Evolutionary conservation across 768 basidiomycete genomes (phyloP), one percentile per base, ranked within the genome.

Genomic region (Suillus paluster): DNA sequence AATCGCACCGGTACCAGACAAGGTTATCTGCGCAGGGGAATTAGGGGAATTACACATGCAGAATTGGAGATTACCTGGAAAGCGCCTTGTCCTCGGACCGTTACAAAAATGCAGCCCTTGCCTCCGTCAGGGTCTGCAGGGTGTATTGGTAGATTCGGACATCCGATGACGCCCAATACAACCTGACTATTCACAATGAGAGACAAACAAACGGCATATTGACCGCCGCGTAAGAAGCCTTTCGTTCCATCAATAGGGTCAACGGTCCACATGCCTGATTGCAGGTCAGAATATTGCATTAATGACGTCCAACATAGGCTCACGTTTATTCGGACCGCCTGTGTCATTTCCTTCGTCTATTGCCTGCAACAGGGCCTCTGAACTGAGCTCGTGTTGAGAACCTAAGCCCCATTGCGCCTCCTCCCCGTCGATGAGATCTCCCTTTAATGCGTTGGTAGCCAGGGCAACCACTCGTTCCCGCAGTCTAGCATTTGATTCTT

Each of bases 211-310:
- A 97, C 92, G 5, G 95, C 95, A 71, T 94, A 97, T 74, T 97
- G 95, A 61, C 90, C 94, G 4, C 94, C 94, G 5, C 95, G 86
- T 23, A 97, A 81, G 80, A 97, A 96, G 1, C 95, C 95, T 71
- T 94, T 94, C 10, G 95, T 97, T 8, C 95, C 95, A 74, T 97
- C 95, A 61, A 97, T 94, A 56, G 92, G 91, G 73, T 92, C 91
- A 56, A 93, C 85, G 1, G 90, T 91, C 92, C 92, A 94, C 81
- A 91, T 88, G 30, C 90, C 91, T 92, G 53, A 33, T 9, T 41
- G n/a, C 19, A 65, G 25, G 49, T 41, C 33, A 60, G 39, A 39
- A 38, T 59, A 30, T 17, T 21, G 17, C 33, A 25, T 23, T 12
- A 55, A 46, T 50, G 41, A 59, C 15, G 19, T 15, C 17, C 23